A percentile compares a stretch with the other conserved stretches of the same genome.
Evolutionary conservation across 768 basidiomycete genomes (phyloP).

Genomic region (Chiua virens): DNA sequence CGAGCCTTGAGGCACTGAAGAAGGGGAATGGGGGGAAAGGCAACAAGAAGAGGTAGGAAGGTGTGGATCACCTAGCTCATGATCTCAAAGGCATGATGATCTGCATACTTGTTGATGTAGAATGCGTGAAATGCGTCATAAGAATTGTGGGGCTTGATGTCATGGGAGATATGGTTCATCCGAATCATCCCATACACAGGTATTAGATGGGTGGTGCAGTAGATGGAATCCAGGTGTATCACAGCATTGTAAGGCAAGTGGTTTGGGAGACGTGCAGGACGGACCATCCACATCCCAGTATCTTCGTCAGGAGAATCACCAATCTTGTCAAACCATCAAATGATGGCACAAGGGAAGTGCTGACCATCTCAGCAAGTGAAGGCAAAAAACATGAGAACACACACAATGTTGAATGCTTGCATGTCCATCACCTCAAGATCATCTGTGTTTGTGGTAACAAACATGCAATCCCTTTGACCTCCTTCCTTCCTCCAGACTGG

Average conservation of each 20-base stretch:
- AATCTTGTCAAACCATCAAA: slow-evolving; percentile 20
- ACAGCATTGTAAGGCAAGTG: slow-evolving; percentile 5
- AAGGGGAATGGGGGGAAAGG: too few relatives aligned
- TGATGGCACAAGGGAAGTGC: slow-evolving; percentile 18
- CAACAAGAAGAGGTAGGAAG: too few relatives aligned
- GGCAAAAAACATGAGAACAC: slow-evolving; percentile 22
- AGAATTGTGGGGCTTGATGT: background rate
- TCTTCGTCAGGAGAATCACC: slow-evolving; percentile 18
- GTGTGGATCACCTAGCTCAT: too few relatives aligned
- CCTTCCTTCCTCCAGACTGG: slow-evolving; percentile 16
- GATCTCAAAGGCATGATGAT: too few relatives aligned
- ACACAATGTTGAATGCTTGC: slow-evolving; percentile 16
- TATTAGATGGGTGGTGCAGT: slow-evolving; percentile 31
- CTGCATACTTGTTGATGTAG: too few relatives aligned
- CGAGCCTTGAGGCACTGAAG: slow-evolving; percentile 66
- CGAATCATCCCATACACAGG: slow-evolving; percentile 18
- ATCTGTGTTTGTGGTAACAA: slow-evolving; percentile 11
- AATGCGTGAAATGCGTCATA: slow-evolving; percentile 22
- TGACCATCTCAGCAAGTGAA: too few relatives aligned
- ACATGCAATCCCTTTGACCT: too few relatives aligned
- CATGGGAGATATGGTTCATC: background rate
- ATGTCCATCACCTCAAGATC: slow-evolving; percentile 8
- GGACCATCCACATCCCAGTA: slow-evolving; percentile 31
- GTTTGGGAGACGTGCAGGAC: slow-evolving; percentile 7
- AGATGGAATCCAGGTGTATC: slow-evolving; percentile 29